These are phyloP conservation scores for Xanthoconium separans DNA, from an alignment of 1,284 basidiomycete species.

Conservation along the genomic window DNA sequence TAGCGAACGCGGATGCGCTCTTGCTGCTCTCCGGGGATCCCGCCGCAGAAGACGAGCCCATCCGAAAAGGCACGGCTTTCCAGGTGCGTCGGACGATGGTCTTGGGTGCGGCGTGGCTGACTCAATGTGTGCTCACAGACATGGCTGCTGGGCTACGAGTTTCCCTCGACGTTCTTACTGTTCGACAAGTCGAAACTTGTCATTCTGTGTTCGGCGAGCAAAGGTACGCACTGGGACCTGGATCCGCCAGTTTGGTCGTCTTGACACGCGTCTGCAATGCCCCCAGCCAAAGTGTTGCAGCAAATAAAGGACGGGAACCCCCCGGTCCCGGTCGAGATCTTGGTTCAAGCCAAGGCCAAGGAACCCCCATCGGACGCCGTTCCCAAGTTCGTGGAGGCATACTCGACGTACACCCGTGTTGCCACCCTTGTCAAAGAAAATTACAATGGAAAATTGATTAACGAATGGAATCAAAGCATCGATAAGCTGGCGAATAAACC, in stretches of 20 bases:
- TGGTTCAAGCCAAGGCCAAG: constrained; percentile 71
- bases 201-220: constrained; percentile 86
- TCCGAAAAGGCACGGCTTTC: constrained; percentile 83
- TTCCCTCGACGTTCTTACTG: constrained; percentile 88
- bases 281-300: constrained; percentile 64
- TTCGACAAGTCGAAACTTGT: constrained; percentile 75
- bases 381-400: constrained; percentile 57
- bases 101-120: constrained; percentile 14
- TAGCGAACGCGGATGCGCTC: constrained; percentile 70
- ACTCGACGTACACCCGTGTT: constrained; percentile 57
- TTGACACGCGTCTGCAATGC: constrained; percentile 18
- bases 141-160: constrained; percentile 95
- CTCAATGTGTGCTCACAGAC: constrained; percentile 38
- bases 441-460: constrained; percentile 75
- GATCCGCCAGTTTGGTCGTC: background rate
- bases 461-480: constrained; percentile 74
- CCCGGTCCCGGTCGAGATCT: constrained; percentile 58
- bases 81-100: constrained; percentile 56
- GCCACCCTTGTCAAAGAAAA: constrained; percentile 77
- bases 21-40: constrained; percentile 81
- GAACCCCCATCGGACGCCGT: constrained; percentile 69
- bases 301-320: constrained; percentile 60
- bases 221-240: constrained; percentile 53
- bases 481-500: constrained; percentile 55
- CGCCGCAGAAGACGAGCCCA: constrained; percentile 76